Percentiles rank a stretch among this genome's conserved stretches.
Conservation (phyloP, 768 basidiomycete species). For the Leccinum uliginosum region DNA sequence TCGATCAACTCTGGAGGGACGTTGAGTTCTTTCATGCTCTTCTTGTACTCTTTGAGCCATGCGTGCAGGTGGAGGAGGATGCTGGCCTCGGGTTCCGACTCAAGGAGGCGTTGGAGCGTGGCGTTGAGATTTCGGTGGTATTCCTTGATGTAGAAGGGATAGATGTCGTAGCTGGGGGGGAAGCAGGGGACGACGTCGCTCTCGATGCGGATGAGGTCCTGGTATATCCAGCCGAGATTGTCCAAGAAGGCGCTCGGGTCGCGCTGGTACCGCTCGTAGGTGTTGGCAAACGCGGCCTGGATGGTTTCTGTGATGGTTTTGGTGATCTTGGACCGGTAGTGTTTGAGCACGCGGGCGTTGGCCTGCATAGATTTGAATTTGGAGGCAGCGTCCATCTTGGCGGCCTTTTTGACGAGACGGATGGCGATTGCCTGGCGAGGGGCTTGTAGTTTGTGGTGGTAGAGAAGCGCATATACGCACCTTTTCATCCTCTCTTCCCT, state of each 20-base stretch:
- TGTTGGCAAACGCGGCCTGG: conserved; percentile 61
- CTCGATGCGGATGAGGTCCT: conserved; percentile 92
- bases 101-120: conserved; percentile 65
- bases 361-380: conserved; percentile 94
- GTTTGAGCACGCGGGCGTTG: conserved; percentile 88
- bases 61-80: conserved; percentile 80
- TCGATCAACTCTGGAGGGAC: conserved; percentile 77
- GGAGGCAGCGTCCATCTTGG: conserved; percentile 87
- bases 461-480: conserved; percentile 34
- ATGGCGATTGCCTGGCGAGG: conserved; percentile 78
- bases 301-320: conserved; percentile 79
- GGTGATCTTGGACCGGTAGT: conserved; percentile 87
- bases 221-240: conserved; percentile 84
- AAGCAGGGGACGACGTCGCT: conserved; percentile 87
- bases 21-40: conserved; percentile 91
- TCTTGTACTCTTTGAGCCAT: conserved; percentile 95
- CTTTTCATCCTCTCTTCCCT: conserved; percentile 93
- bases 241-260: conserved; percentile 74
- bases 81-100: conserved; percentile 81
- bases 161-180: conserved; percentile 88
- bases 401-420: conserved; percentile 89
- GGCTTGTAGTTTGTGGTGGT: not conserved
- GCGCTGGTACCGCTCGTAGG: conserved; percentile 56
- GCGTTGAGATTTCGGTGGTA: conserved; percentile 85
- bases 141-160: conserved; percentile 74